Evolutionary conservation across 352 stramenopile species (phyloP).

Genomic region (Pythium coloratum): DNA sequence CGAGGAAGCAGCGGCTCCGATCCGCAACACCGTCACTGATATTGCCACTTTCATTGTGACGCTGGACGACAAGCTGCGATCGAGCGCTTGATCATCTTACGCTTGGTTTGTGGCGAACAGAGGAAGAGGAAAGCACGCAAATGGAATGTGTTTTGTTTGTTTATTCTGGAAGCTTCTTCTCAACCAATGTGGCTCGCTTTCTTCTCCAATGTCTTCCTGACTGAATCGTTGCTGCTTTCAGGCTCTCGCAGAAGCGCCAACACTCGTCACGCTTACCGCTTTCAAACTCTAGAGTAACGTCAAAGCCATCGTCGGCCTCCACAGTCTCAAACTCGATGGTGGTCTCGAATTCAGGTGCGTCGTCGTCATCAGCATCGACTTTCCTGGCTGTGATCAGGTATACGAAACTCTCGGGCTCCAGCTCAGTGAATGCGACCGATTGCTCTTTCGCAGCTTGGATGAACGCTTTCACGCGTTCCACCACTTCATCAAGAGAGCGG

Average conservation of each 20-base stretch:
- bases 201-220: slow-evolving; percentile 68
- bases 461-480: slow-evolving; percentile 45
- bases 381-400: background rate
- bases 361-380: background rate
- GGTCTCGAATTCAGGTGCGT: slow-evolving; percentile 6
- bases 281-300: slow-evolving; percentile 50
- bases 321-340: slow-evolving; percentile 14
- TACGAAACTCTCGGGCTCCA: background rate
- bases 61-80: slow-evolving; percentile 37
- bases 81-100: slow-evolving; percentile 7
- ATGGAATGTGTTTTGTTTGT: background rate
- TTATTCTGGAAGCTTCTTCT: slow-evolving; percentile 1
- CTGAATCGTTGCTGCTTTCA: slow-evolving; percentile 62
- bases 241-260: slow-evolving; percentile 55
- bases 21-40: slow-evolving; percentile 70
- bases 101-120: no score
- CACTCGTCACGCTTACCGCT: slow-evolving; percentile 58
- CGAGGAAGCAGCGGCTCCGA: slow-evolving; percentile 41
- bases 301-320: slow-evolving; percentile 19
- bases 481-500: slow-evolving; percentile 40
- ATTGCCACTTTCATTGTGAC: slow-evolving; percentile 65
- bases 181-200: slow-evolving; percentile 26
- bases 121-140: no score
- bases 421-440: background rate
- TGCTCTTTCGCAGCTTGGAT: slow-evolving; percentile 11